Conservation (phyloP, 257 asterid species). For the Penstemon barbatus region DNA sequence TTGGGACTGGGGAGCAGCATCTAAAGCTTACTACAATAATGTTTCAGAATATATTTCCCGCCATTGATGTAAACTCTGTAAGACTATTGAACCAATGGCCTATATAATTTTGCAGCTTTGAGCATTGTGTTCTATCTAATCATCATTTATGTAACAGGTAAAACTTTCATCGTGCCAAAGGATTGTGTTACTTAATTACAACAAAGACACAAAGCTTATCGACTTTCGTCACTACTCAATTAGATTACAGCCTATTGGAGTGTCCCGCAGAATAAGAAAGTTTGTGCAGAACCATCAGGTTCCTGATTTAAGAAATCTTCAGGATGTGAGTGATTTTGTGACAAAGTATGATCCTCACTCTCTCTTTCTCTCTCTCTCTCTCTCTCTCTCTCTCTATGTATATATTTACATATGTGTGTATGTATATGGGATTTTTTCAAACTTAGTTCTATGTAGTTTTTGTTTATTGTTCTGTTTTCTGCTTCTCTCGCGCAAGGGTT, state of each 20-base stretch:
- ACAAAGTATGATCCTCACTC: conserved; percentile 58
- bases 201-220: conserved; percentile 80
- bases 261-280: conserved; percentile 77
- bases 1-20: conserved; percentile 95
- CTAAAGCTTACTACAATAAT: conserved; percentile 80
- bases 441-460: conserved; percentile 9
- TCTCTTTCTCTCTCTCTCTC: conserved; percentile 31
- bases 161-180: conserved; percentile 93
- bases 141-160: conserved; percentile 52
- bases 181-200: conserved; percentile 85
- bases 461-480: conserved; percentile 4
- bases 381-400: conserved; percentile 27
- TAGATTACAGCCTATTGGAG: conserved; percentile 93
- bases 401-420: background rate
- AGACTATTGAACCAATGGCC: conserved; percentile 34
- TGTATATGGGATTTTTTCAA: background rate
- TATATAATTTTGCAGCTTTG: conserved; percentile 7
- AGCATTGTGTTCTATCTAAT: conserved; percentile 24
- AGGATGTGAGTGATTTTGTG: conserved; percentile 87
- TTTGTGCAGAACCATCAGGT: conserved; percentile 91
- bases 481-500: conserved; percentile 48
- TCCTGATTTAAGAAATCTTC: conserved; percentile 80
- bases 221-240: conserved; percentile 92
- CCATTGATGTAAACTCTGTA: conserved; percentile 87
- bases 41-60: conserved; percentile 96